Base-by-base conservation (phyloP, 75 land plant species). In the Isoetes taiwanensis region DNA sequence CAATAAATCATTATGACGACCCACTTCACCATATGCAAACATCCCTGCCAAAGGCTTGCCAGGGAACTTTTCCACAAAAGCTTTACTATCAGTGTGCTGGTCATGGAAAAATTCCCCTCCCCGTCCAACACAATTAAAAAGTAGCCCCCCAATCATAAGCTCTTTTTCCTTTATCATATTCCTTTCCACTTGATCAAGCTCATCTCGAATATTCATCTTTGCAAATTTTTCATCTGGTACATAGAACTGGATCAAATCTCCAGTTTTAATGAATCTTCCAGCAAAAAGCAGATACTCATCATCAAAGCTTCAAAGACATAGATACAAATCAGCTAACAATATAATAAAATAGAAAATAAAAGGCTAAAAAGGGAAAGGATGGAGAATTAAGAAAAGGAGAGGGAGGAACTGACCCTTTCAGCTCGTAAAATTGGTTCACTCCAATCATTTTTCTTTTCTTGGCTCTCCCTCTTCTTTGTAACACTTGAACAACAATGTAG, bases 111-210 rank as follows among this genome's bases (percentile, higher is more conserved):
- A 78, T 0, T 66, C 33, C 2, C 66, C 56, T 24, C 70, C 80
- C 48, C 80, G 80, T 20, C 80, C 74, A 65, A 34, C 67, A 43
- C 80, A 78, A 20, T 66, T 54, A 55, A 78, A 74, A 34, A 78
- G 32, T 19, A 78, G 43, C 33, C 73, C 77, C 17, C 80, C 80
- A 39, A 64, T 48, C 1, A 29, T n/a, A n/a, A n/a, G n/a, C n/a
- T 57, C 52, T 19, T 39, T 27, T 28, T 14, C 16, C 29, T 8
- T 12, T 19, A 9, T 20, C 19, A 25, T 12, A 16, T 53, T 61
- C 8, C 32, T 33, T 52, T 58, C 38, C 21, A 78, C 30, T 11
- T 69, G 14, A 32, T 41, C 34, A 32, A 64, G 50, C 25, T 55
- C 62, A 26, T 40, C 21, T 2, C 28, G 16, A 10, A 37, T 34